A percentile compares a stretch with the other conserved stretches of the same genome.
Evolutionary conservation across 257 asterid genomes (phyloP).

Genomic region (Thymus mandschuricus): DNA sequence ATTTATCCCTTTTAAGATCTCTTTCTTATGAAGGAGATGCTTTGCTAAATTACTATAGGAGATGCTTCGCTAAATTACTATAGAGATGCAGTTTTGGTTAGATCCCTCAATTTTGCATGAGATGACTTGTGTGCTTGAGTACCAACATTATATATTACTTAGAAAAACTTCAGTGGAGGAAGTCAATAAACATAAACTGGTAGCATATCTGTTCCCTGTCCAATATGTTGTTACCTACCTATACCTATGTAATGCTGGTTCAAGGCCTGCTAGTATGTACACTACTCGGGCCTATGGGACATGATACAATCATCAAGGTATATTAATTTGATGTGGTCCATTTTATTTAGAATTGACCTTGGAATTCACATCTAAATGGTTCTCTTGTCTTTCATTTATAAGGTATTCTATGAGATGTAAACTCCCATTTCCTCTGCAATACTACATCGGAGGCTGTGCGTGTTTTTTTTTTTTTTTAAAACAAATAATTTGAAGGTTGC

Average conservation of each 20-base stretch:
- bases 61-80: background rate
- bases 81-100: conserved; percentile 8
- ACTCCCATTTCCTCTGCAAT: conserved; percentile 8
- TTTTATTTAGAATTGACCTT: conserved; percentile 3
- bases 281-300: conserved; percentile 3
- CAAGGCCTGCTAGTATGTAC: background rate
- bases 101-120: background rate
- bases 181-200: conserved; percentile 15
- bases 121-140: background rate
- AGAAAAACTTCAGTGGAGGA: background rate
- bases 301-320: conserved; percentile 19
- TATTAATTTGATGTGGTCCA: background rate
- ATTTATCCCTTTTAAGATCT: background rate
- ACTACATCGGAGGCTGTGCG: conserved; percentile 10
- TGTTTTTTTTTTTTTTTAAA: background rate
- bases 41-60: background rate
- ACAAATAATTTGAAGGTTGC: too few species aligned
- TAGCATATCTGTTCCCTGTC: background rate
- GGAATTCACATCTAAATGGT: conserved; percentile 12
- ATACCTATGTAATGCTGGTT: background rate
- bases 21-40: conserved; percentile 3
- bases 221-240: conserved; percentile 1
- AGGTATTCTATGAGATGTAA: conserved; percentile 5
- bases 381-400: conserved; percentile 5
- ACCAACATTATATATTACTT: background rate